Evolutionary conservation across 1,284 basidiomycete species (phyloP), one percentile per base, ranked within the genome.

Genomic region (Malassezia japonica): DNA sequence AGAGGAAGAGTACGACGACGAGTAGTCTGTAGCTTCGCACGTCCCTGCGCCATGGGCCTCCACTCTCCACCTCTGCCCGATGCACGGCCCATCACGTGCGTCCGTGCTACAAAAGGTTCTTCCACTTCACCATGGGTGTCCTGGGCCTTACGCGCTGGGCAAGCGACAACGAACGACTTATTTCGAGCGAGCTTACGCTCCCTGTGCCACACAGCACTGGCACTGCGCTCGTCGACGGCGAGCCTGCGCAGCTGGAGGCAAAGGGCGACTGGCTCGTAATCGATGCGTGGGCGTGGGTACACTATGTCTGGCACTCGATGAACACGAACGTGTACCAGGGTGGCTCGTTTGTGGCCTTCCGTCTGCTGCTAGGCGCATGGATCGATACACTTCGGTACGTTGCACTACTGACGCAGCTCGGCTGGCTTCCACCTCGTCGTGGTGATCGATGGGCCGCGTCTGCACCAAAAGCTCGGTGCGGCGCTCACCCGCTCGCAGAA

Each of bases 321-420:
- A 54, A 54, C 51, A 45, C 46, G 7, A 54, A 54, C 31, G 51
- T 54, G 40, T 54, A 54, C 41, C 51, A 54, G 38, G 51, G 51
- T 4, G 51, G 51, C 6, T 54, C 51, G 29, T 24, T 48, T 13
- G 20, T 54, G 23, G 39, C 31, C 3, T 54, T 54, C 34, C 33
- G 39, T 20, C 29, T 54, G 34, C 37, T 48, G 10, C 39, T 54
- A 5, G 41, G 25, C 10, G 15, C 20, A 16, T 54, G 51, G 51
- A 48, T 54, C 20, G 47, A 48, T 25, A 44, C 40, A 18, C 23
- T 54, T 2, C 34, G 46, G 32, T 31, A 43, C 40, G 40, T 40
- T 20, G 10, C 16, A 20, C 9, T 15, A 4, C 27, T 28, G 9
- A 28, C 24, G 21, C 31, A 42, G 40, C 1, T 7, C 31, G 20